A percentile compares a stretch with the other conserved stretches of the same genome.
Evolutionary conservation across 441 rosid species (phyloP).

Genomic region (Populus hybrid): DNA sequence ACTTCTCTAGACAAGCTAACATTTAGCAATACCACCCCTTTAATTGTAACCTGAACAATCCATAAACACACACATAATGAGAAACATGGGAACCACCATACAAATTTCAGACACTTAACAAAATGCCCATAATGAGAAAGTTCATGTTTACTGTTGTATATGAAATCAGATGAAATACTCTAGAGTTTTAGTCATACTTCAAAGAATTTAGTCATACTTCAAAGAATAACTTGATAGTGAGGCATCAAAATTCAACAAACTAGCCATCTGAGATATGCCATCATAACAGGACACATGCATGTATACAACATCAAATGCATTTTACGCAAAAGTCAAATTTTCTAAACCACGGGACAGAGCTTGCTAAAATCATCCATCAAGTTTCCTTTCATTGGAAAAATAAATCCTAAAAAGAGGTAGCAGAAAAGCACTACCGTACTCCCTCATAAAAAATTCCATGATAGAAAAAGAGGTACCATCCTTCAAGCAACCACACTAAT

Average conservation of each 20-base stretch:
- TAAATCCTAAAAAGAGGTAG: background rate
- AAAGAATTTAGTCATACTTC: too few species aligned
- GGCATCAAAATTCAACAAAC: background rate
- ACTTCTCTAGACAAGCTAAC: constrained; percentile 92
- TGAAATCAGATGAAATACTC: background rate
- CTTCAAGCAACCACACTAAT: background rate
- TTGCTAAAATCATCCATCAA: background rate
- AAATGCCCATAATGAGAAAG: background rate
- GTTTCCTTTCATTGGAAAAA: background rate
- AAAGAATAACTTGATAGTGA: background rate
- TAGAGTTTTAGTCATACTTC: background rate
- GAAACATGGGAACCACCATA: background rate
- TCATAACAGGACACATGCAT: background rate
- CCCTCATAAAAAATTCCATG: background rate
- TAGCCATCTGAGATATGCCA: background rate
- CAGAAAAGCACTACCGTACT: background rate
- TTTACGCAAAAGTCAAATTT: background rate
- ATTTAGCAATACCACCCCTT: constrained; percentile 72
- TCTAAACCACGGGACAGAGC: background rate
- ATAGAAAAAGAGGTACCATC: background rate
- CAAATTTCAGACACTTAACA: background rate
- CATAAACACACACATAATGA: background rate
- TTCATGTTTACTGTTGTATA: background rate
- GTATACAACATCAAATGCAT: background rate
- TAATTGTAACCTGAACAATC: constrained; percentile 46